These are phyloP conservation scores for Micromonas pusilla DNA, from an alignment of 139 green algal genomes.

Conservation along the genomic window DNA sequence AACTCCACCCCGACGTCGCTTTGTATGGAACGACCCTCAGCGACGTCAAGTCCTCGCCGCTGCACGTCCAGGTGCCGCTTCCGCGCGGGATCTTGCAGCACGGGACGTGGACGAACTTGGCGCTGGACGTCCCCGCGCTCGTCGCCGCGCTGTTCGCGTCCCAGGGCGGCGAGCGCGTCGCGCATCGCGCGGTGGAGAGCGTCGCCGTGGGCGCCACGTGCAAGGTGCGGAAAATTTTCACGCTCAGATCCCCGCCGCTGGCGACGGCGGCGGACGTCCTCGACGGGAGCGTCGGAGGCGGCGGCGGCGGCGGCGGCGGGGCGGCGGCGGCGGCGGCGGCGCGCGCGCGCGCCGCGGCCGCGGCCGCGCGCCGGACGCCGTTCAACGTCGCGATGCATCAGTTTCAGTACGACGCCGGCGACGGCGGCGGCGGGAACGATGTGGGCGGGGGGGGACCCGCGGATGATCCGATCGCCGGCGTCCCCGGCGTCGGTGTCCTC, in stretches of 20 bases:
- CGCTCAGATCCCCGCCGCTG: neutral
- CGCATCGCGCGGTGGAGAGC: neutral
- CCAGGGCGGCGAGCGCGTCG: neutral
- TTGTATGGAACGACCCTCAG: no score
- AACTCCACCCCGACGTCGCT: no score
- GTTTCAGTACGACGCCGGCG: no score
- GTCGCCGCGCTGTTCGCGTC: neutral
- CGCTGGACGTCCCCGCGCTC: neutral
- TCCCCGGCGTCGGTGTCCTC: no score
- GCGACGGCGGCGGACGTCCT: neutral
- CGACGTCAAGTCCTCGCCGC: neutral
- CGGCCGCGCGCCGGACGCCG: no score
- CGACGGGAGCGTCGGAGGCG: neutral
- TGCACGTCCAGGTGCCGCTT: neutral
- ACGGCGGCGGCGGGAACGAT: no score
- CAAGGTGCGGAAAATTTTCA: neutral
- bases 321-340: no score
- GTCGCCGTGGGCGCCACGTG: neutral
- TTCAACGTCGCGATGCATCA: no score
- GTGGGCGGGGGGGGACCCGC: no score
- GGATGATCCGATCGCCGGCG: no score
- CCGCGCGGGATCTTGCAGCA: neutral
- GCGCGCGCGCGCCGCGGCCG: no score
- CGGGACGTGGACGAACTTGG: neutral
- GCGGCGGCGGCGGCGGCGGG: no score